Conservation (phyloP, 164 flowering plant genomes). For the Santalum album region DNA sequence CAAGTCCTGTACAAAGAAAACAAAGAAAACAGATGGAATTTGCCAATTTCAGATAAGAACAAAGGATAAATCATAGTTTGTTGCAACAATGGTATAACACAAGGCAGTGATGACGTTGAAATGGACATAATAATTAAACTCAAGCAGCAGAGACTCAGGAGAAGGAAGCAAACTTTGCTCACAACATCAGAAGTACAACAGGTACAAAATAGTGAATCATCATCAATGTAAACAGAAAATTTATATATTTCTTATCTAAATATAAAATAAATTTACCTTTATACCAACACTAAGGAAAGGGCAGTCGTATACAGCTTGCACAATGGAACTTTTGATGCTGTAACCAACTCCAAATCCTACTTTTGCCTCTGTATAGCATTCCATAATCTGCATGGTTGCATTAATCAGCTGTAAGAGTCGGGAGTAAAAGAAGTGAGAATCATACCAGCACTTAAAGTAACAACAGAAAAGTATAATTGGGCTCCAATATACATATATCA, state of each 20-base stretch:
- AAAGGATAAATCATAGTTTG: not conserved
- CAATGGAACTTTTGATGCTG: constrained; percentile 50
- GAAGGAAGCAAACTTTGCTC: not conserved
- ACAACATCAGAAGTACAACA: not conserved
- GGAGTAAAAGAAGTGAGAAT: too few species aligned
- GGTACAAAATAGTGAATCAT: not conserved
- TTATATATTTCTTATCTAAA: not conserved
- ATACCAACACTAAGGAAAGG: constrained; percentile 62
- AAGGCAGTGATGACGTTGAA: too few species aligned
- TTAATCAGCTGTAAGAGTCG: constrained; percentile 1
- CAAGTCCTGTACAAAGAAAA: constrained; percentile 32
- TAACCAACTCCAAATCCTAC: constrained; percentile 81
- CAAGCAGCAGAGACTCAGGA: not conserved
- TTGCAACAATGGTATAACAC: not conserved
- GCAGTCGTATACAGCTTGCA: constrained; percentile 64
- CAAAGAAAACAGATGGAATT: not conserved
- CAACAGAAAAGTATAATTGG: too few species aligned
- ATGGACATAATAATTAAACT: too few species aligned
- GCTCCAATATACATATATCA: too few species aligned
- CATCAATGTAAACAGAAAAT: not conserved
- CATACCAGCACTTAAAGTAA: too few species aligned
- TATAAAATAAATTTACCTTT: constrained; percentile 48
- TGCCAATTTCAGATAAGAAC: too few species aligned
- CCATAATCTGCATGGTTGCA: constrained; percentile 45
- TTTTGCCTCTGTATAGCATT: constrained; percentile 50